Base-by-base conservation (phyloP, 495 filamentous ascomycete species). In the Podospora pseudopauciseta region DNA sequence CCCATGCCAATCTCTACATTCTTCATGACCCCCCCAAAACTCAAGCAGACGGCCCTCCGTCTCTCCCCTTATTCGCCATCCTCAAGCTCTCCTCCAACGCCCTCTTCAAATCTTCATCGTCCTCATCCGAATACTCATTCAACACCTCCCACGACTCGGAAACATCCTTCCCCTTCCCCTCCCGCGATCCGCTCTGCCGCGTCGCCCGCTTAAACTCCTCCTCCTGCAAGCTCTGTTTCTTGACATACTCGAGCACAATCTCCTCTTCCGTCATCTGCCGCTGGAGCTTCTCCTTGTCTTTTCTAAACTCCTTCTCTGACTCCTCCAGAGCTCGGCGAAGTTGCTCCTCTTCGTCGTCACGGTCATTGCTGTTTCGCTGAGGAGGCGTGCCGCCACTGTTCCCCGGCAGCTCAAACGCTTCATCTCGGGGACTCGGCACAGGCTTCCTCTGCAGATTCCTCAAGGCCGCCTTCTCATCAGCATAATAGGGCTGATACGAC, bases 171-270 rank as follows among this genome's bases (percentile, higher is more conserved):
- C 59, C 63, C 27, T 70, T 72, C 20, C 55, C 68, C 7, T 65
- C 68, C 23, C 68, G 64, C 58, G 75, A 73, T 2, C 15, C 39
- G 15, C 39, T 49, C 39, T 49, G 39, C 13, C 39, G 39, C 39
- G 9, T 49, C 39, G 39, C 39, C 7, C 70, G 65, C 53, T 79
- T 74, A 73, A 82, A 84, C 70, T 86, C 81, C 65, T 87, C 86
- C 78, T 93, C 91, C 0, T 84, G 83, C 23, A 92, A 72, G 77
- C 91, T 92, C 78, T 92, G 90, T 77, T 86, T 88, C 80, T 88
- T 91, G n/a, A 92, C 83, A 75, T 91, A 91, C 68, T 92, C 88
- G 74, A 94, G 73, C 28, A 94, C 84, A 68, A 91, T 86, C 32
- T 91, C 86, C 74, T 93, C 91, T 76, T 93, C 91, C 0, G 82